Conservation (phyloP, 2,329 filamentous ascomycete genomes). For the Stemphylium vesicarium region DNA sequence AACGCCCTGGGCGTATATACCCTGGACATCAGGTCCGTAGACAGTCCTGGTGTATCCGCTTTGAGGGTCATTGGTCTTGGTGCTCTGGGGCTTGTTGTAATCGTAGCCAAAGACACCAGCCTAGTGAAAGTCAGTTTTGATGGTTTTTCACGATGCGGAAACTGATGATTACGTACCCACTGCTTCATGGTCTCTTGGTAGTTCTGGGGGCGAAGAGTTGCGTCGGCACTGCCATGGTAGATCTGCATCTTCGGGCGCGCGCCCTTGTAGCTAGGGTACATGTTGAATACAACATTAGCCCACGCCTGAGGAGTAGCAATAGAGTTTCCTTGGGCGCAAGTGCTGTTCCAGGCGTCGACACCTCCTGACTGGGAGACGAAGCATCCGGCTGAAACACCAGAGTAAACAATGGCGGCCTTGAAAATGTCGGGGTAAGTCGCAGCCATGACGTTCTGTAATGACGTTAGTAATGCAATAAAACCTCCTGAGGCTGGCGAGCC, state of each 20-base stretch:
- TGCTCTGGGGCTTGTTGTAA: conserved; percentile 41
- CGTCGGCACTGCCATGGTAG: conserved; percentile 63
- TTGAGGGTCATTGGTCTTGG: conserved; percentile 37
- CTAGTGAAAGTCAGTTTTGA: not conserved
- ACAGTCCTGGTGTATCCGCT: conserved; percentile 41
- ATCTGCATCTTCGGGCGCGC: conserved; percentile 62
- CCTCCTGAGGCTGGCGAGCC: too few species aligned
- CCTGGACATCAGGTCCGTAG: conserved; percentile 42
- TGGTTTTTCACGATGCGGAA: not conserved
- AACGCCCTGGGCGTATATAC: conserved; percentile 44
- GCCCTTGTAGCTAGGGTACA: conserved; percentile 60
- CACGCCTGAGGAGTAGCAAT: conserved; percentile 56
- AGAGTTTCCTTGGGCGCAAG: conserved; percentile 59
- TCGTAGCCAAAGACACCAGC: conserved; percentile 42
- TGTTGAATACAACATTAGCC: conserved; percentile 55
- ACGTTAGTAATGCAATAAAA: conserved; percentile 5
- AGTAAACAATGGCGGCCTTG: conserved; percentile 58
- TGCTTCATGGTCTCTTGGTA: conserved; percentile 60
- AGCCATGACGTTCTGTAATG: conserved; percentile 53
- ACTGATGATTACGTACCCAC: conserved; percentile 18
- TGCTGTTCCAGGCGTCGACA: conserved; percentile 59
- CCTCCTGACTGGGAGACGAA: conserved; percentile 54
- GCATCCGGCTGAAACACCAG: conserved; percentile 62
- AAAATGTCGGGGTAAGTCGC: conserved; percentile 63
- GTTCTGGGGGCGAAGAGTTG: conserved; percentile 59